phyloP scores from a whole-genome alignment of 352 stramenopile genomes.

The Globisporangium okanoganense region DNA sequence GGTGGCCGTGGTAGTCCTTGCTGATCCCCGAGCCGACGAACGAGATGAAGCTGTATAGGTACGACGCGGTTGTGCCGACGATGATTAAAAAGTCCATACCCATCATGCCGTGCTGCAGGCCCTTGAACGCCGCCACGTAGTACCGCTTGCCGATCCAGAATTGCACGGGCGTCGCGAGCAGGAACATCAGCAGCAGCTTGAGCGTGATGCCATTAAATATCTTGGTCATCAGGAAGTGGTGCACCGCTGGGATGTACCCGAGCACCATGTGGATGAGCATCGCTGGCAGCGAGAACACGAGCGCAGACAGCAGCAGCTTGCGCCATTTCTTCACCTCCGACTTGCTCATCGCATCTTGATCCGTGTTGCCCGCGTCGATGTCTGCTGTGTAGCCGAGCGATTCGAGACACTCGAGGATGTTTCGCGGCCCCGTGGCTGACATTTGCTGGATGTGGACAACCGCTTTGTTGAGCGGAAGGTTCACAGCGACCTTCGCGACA shows the following conservation, averaged over 20 bases:
- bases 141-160: slow-evolving; percentile 79
- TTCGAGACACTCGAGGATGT: slow-evolving; percentile 69
- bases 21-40: slow-evolving; percentile 62
- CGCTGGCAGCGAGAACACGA: slow-evolving; percentile 82
- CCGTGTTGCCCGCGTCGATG: slow-evolving; percentile 47
- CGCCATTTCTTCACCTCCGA: slow-evolving; percentile 78
- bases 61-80: slow-evolving; percentile 80
- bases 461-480: slow-evolving; percentile 59
- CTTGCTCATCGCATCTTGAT: slow-evolving; percentile 63
- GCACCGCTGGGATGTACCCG: slow-evolving; percentile 64
- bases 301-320: slow-evolving; percentile 58
- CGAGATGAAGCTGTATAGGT: slow-evolving; percentile 82
- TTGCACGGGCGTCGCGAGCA: slow-evolving; percentile 80
- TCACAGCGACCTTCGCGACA: slow-evolving; percentile 69
- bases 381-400: slow-evolving; percentile 55
- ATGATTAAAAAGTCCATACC: slow-evolving; percentile 90
- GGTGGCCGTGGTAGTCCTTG: slow-evolving; percentile 63
- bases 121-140: slow-evolving; percentile 81
- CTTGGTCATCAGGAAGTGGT: slow-evolving; percentile 66
- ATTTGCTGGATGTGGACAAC: slow-evolving; percentile 82
- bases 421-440: slow-evolving; percentile 62
- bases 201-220: slow-evolving; percentile 77
- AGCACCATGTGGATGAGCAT: slow-evolving; percentile 89
- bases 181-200: slow-evolving; percentile 81
- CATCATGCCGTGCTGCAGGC: slow-evolving; percentile 79